phyloP scores from a whole-genome alignment of 805 yeast species.

The Candida coquimbonensis region DNA sequence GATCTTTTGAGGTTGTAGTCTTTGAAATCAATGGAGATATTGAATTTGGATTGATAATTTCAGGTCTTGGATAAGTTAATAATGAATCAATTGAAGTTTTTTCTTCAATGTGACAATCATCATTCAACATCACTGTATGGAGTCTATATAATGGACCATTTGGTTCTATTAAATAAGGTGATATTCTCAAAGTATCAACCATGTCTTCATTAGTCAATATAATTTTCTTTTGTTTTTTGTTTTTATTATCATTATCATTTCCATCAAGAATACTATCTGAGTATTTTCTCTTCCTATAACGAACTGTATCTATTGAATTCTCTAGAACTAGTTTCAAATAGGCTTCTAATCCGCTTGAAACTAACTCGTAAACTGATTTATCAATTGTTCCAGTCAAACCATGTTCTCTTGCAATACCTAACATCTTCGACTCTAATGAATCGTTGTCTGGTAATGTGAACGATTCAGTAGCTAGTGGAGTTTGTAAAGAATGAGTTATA shows the following conservation, averaged over 20 bases:
- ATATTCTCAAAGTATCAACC: conserved; percentile 52
- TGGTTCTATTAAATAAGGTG: conserved; percentile 65
- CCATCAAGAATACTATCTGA: conserved; percentile 20
- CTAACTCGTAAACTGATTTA: conserved; percentile 68
- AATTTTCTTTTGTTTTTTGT: conserved; percentile 27
- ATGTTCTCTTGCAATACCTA: conserved; percentile 81
- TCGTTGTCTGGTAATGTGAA: conserved; percentile 80
- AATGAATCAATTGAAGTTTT: conserved; percentile 19
- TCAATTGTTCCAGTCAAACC: conserved; percentile 81
- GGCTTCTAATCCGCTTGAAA: conserved; percentile 73
- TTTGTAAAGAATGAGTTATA: conserved; percentile 74
- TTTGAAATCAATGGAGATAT: conserved; percentile 1
- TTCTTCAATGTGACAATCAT: conserved; percentile 35
- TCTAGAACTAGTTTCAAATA: conserved; percentile 73
- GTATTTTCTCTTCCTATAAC: conserved; percentile 46
- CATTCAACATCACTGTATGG: conserved; percentile 41
- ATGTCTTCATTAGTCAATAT: conserved; percentile 61
- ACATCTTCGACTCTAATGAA: conserved; percentile 56
- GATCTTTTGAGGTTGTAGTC: neutral
- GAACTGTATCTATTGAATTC: conserved; percentile 63
- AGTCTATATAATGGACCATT: conserved; percentile 52
- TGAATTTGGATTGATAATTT: neutral
- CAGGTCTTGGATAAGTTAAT: conserved; percentile 9
- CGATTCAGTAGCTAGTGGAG: conserved; percentile 71
- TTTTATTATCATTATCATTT: conserved; percentile 1